Conservation (phyloP, 1,284 basidiomycete species). For the Ustilago xerochloae region DNA sequence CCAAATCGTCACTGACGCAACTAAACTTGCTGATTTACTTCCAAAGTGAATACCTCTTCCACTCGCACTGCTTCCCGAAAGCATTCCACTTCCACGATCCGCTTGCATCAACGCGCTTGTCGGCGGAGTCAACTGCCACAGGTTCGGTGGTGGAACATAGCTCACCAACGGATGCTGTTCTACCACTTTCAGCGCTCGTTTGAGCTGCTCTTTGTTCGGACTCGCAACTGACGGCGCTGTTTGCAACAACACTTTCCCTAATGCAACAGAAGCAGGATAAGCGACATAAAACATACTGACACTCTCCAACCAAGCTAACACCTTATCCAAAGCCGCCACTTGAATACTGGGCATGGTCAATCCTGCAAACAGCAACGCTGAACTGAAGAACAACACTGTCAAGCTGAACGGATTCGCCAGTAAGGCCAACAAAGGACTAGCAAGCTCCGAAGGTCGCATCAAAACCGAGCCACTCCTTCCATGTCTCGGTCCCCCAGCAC, state of each 20-base stretch:
- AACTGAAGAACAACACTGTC: constrained; percentile 64
- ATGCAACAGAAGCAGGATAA: constrained; percentile 57
- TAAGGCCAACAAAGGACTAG: constrained; percentile 50
- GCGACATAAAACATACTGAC: constrained; percentile 64
- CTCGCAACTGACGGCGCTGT: constrained; percentile 48
- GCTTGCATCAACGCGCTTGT: constrained; percentile 46
- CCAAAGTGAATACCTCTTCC: constrained; percentile 43
- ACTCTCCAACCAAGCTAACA: constrained; percentile 63
- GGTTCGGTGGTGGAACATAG: constrained; percentile 51
- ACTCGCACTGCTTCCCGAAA: constrained; percentile 14
- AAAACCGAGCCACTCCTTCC: constrained; percentile 52
- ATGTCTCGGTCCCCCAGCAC: constrained; percentile 41
- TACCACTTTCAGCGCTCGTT: constrained; percentile 50
- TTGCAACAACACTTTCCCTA: constrained; percentile 64
- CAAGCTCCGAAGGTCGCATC: constrained; percentile 50
- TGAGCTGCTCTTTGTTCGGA: constrained; percentile 44
- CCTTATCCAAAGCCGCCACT: constrained; percentile 65
- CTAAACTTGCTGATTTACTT: constrained; percentile 57
- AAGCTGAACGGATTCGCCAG: constrained; percentile 65
- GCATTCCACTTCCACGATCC: constrained; percentile 41
- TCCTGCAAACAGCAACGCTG: constrained; percentile 51
- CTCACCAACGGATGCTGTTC: constrained; percentile 60
- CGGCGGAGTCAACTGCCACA: constrained; percentile 66
- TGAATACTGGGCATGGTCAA: constrained; percentile 60
- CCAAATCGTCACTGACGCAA: constrained; percentile 57